Evolutionary conservation across 2,329 filamentous ascomycete genomes (phyloP).

Genomic region (Aspergillus costaricaensis): DNA sequence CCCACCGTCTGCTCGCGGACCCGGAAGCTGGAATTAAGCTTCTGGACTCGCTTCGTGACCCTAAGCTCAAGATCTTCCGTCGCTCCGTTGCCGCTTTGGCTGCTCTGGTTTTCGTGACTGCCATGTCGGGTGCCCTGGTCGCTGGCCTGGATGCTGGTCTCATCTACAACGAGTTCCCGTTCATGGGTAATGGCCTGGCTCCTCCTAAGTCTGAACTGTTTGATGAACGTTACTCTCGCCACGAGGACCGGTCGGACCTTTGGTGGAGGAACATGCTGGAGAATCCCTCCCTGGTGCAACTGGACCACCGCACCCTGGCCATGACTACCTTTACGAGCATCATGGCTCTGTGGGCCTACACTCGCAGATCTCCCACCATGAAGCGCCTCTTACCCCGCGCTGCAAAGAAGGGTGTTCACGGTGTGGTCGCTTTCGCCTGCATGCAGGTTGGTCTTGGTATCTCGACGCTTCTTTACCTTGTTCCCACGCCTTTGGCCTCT

Average conservation of each 20-base stretch:
- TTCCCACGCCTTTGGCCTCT: slow-evolving; percentile 83
- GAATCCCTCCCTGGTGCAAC: slow-evolving; percentile 92
- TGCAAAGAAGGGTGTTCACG: slow-evolving; percentile 70
- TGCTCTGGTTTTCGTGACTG: slow-evolving; percentile 79
- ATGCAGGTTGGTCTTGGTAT: slow-evolving; percentile 87
- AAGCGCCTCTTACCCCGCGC: slow-evolving; percentile 58
- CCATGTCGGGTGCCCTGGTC: slow-evolving; percentile 90
- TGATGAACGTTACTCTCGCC: slow-evolving; percentile 80
- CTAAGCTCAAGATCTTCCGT: slow-evolving; percentile 72
- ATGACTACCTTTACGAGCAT: slow-evolving; percentile 84
- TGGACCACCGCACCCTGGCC: slow-evolving; percentile 91
- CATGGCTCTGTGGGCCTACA: slow-evolving; percentile 77
- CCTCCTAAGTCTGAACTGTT: slow-evolving; percentile 83
- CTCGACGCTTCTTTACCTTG: slow-evolving; percentile 87
- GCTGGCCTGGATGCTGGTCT: slow-evolving; percentile 93
- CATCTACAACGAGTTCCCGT: slow-evolving; percentile 98
- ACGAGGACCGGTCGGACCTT: slow-evolving; percentile 75
- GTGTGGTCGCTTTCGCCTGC: slow-evolving; percentile 78
- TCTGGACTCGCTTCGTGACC: slow-evolving; percentile 64
- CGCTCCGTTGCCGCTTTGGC: slow-evolving; percentile 70
- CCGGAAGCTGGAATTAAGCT: slow-evolving; percentile 63
- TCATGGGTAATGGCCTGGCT: slow-evolving; percentile 82
- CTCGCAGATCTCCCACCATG: slow-evolving; percentile 66
- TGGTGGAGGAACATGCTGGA: slow-evolving; percentile 98
- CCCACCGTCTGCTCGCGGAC: slow-evolving; percentile 69